Percentiles rank a stretch among this genome's conserved stretches.
Conservation (phyloP, 495 filamentous ascomycete species). For the Lasiosphaeria hispida region DNA sequence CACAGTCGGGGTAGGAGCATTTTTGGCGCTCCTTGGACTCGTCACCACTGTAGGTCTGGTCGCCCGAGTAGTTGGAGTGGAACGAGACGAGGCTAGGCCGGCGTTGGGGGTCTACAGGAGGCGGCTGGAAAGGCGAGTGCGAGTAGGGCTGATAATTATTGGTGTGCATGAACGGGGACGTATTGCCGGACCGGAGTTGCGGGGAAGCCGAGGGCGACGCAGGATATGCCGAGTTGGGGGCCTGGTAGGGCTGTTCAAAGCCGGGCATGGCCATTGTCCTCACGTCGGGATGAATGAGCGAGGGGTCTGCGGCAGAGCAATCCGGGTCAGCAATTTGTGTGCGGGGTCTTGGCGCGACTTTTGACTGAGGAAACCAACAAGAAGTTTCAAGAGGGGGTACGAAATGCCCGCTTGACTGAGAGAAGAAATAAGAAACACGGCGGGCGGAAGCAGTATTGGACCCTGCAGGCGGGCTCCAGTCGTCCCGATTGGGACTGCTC, state of each 20-base stretch:
- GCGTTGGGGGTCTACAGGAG: constrained; percentile 41
- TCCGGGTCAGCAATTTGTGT: constrained; percentile 32
- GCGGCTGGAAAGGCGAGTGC: constrained; percentile 74
- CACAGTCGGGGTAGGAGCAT: constrained; percentile 83
- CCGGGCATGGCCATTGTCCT: constrained; percentile 45
- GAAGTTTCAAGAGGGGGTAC: constrained; percentile 58
- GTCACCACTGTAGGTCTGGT: constrained; percentile 58
- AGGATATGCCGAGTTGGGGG: constrained; percentile 40
- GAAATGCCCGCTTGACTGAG: constrained; percentile 61
- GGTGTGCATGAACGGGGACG: constrained; percentile 44
- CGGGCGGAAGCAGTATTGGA: constrained; percentile 21
- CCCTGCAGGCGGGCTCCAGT: constrained; percentile 22
- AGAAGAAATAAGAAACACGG: constrained; percentile 41
- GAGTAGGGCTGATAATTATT: constrained; percentile 60
- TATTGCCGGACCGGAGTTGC: constrained; percentile 43
- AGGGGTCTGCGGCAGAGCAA: constrained; percentile 38
- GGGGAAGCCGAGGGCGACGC: constrained; percentile 48
- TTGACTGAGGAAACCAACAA: constrained; percentile 59
- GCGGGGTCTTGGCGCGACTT: constrained; percentile 3
- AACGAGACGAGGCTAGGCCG: constrained; percentile 33
- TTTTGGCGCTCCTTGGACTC: constrained; percentile 66
- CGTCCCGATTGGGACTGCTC: constrained; percentile 28
- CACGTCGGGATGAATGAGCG: constrained; percentile 49
- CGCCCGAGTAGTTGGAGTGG: constrained; percentile 32
- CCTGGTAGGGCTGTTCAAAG: constrained; percentile 42